These are phyloP conservation scores for Magnolia officinalis DNA, from an alignment of 164 flowering plant genomes.

Conservation along the genomic window DNA sequence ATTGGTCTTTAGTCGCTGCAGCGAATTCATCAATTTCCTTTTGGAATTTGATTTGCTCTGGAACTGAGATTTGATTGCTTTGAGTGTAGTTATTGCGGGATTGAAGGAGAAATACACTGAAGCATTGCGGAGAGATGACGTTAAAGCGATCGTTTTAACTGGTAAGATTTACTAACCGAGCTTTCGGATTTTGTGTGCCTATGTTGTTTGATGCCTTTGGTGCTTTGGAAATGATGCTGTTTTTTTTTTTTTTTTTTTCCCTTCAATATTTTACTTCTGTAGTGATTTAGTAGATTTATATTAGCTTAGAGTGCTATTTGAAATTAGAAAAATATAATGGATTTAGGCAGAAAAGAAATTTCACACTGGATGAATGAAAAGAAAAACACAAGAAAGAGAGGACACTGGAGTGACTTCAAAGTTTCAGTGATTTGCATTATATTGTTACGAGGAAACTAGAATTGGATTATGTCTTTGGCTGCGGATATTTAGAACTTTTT, in stretches of 20 bases:
- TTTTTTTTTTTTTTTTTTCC: not conserved
- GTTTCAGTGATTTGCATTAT: too few species aligned
- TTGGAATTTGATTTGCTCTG: not conserved
- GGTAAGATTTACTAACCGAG: conserved; percentile 28
- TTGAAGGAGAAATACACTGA: conserved; percentile 63
- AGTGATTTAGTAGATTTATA: not conserved
- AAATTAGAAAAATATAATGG: too few species aligned
- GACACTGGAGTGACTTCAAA: too few species aligned
- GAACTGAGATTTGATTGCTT: not conserved
- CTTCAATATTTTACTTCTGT: not conserved
- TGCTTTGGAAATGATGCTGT: not conserved
- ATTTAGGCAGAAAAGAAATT: too few species aligned
- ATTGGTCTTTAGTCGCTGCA: not conserved
- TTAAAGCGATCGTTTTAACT: conserved; percentile 70
- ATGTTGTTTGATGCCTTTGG: not conserved
- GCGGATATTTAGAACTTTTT: too few species aligned
- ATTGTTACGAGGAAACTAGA: too few species aligned
- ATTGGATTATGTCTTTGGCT: too few species aligned
- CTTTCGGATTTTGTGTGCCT: not conserved
- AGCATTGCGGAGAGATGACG: conserved; percentile 63
- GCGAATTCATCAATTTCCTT: not conserved
- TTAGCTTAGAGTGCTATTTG: not conserved
- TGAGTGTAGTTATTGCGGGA: conserved; percentile 46
- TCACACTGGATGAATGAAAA: too few species aligned
- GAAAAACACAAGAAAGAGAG: too few species aligned